Evolutionary conservation across 108 stramenopile genomes (phyloP), one percentile per base, ranked within the genome.

Genomic region (Fragilariopsis cylindrus): DNA sequence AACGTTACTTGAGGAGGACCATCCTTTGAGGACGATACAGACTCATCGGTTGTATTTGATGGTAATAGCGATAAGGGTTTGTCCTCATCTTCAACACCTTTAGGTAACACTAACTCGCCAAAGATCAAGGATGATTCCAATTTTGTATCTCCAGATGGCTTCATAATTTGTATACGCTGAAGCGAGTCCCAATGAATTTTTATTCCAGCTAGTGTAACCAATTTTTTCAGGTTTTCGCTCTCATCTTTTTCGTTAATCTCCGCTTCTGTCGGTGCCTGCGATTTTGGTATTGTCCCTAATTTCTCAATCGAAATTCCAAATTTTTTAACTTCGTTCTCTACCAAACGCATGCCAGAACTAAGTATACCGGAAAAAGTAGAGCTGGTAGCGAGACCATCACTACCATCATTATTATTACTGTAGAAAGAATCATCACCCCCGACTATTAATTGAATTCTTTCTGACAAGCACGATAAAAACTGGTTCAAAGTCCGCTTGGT

Each of bases 381-480:
- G 15, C 52, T 42, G 8, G 7, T 45, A 39, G 8, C 52, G 15
- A 42, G 58, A 48, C 69, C 72, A 50, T 73, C 13, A 15, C 13
- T 43, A 11, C 74, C 5, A 73, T 48, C 18, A 65, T 70, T 15
- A 76, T 70, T 54, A 76, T 64, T 13, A 8, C 19, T 39, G 11
- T 48, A 30, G 13, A 46, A 39, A 47, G 0, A 18, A 40, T 60
- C 50, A n/a, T 48, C 19, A 0, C 48, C 54, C 11, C 45, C 45
- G 13, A 62, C 57, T n/a, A 44, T 9, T 54, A 44, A 62, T 54
- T 81, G 69, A 53, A 76, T 60, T 15, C 50, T 70, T 55, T 70
- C 69, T 11, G 55, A 66, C 6, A 88, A 60, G 74, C 87, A 88
- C 50, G 60, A 64, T 30, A 88, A 60, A 65, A 83, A 88, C 4